Evolutionary conservation across 2,329 filamentous ascomycete genomes (phyloP).

Genomic region (Cordyceps militaris): DNA sequence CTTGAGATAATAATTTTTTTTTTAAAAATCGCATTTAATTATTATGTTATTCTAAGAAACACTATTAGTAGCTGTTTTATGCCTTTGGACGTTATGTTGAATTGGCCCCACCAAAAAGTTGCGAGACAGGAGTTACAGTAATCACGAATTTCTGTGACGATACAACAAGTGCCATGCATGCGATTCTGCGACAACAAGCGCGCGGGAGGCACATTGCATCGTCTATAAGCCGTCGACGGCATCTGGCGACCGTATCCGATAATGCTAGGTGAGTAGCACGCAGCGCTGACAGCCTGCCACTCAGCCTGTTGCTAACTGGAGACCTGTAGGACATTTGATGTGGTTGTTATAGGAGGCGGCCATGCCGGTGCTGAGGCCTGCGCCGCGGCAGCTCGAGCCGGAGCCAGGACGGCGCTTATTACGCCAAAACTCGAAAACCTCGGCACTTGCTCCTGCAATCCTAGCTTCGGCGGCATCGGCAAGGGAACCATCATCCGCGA

Average conservation of each 20-base stretch:
- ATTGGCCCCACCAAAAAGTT: constrained; percentile 9
- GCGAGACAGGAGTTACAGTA: not conserved
- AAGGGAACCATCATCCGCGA: constrained; percentile 96
- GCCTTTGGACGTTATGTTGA: no score
- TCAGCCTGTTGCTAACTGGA: constrained; percentile 13
- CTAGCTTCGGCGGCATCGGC: constrained; percentile 95
- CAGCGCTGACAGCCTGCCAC: not conserved
- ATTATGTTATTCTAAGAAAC: no score
- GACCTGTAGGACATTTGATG: constrained; percentile 64
- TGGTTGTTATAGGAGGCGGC: constrained; percentile 90
- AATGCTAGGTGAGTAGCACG: constrained; percentile 22
- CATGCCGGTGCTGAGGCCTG: constrained; percentile 94
- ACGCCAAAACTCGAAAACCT: constrained; percentile 85
- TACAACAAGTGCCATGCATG: constrained; percentile 21
- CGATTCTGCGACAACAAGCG: constrained; percentile 20
- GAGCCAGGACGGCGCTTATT: constrained; percentile 81
- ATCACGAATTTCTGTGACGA: not conserved
- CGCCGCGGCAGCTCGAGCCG: constrained; percentile 79
- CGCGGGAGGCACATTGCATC: constrained; percentile 17
- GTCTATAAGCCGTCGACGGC: constrained; percentile 15
- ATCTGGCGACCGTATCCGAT: constrained; percentile 26
- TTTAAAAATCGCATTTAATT: no score
- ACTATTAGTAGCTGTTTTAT: no score
- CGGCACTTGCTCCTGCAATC: constrained; percentile 93
- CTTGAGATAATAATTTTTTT: no score